Evolutionary conservation across 306 rosid species (phyloP).

Genomic region (Acacia melanoxylon): DNA sequence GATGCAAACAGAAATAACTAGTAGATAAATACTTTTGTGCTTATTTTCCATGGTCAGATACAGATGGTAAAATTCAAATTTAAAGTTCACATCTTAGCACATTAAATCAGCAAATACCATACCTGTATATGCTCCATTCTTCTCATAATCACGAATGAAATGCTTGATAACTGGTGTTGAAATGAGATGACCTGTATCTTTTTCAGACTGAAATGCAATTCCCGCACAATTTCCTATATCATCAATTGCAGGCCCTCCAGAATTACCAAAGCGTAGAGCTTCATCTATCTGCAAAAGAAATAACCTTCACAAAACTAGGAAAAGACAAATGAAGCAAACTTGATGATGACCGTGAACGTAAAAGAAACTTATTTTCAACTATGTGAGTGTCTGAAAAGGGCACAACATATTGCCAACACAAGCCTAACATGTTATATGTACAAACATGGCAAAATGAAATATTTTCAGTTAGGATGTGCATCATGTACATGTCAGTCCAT

Average conservation of each 20-base stretch:
- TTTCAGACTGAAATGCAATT: conserved; percentile 95
- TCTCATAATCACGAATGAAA: conserved; percentile 90
- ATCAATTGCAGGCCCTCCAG: conserved; percentile 97
- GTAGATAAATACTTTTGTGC: too few relatives aligned
- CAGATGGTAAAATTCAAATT: too few relatives aligned
- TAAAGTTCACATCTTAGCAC: too few relatives aligned
- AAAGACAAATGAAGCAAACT: conserved; percentile 12
- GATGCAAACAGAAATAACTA: too few relatives aligned
- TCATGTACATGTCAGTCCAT: neutral
- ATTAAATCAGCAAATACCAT: too few relatives aligned
- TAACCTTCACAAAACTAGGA: conserved; percentile 22
- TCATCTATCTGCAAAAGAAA: conserved; percentile 76
- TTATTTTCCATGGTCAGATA: too few relatives aligned
- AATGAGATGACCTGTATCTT: conserved; percentile 94
- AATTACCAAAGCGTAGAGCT: conserved; percentile 94
- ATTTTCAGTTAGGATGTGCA: neutral
- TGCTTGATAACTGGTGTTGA: conserved; percentile 95
- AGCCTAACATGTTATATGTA: neutral
- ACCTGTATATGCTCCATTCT: conserved; percentile 91
- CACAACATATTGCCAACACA: neutral
- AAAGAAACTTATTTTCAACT: neutral
- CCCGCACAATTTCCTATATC: conserved; percentile 93
- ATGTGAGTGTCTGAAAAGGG: neutral
- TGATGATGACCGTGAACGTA: neutral
- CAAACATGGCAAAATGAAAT: neutral